Conservation (phyloP, 768 basidiomycete genomes). For the Amanita rimosa region DNA sequence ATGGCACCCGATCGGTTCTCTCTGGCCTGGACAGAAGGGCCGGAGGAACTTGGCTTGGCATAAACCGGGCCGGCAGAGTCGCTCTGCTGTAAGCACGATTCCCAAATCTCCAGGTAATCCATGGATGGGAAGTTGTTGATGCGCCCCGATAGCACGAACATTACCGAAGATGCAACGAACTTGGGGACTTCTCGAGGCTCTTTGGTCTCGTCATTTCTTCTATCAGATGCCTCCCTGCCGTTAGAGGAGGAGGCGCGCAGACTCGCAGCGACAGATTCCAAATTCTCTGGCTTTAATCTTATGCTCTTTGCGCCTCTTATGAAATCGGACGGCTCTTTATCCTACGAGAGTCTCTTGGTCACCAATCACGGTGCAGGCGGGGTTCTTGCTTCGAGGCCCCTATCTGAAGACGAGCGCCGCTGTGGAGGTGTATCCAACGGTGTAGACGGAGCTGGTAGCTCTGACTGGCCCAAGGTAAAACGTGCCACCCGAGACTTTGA, state of each 20-base stretch:
- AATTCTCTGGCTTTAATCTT: conserved; percentile 76
- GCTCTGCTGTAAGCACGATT: conserved; percentile 53
- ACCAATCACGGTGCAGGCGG: conserved; percentile 70
- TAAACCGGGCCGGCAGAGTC: conserved; percentile 52
- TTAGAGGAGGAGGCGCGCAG: conserved; percentile 38
- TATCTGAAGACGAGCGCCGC: conserved; percentile 35
- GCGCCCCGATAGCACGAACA: conserved; percentile 57
- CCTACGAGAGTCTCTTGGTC: conserved; percentile 43
- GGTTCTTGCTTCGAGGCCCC: conserved; percentile 36
- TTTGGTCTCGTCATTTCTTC: conserved; percentile 58
- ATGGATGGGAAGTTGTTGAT: too few species aligned
- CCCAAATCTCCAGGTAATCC: too few species aligned
- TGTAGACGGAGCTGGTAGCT: conserved; percentile 47
- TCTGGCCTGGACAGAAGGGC: conserved; percentile 66
- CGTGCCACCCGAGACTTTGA: conserved; percentile 41
- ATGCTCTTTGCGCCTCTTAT: conserved; percentile 45
- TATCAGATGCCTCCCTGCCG: conserved; percentile 32
- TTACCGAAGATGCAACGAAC: conserved; percentile 49
- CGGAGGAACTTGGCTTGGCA: conserved; percentile 79
- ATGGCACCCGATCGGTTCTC: conserved; percentile 31
- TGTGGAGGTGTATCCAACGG: conserved; percentile 69
- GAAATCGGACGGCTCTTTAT: conserved; percentile 18
- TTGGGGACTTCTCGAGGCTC: conserved; percentile 56
- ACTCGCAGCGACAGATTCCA: conserved; percentile 34
- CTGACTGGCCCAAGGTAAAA: conserved; percentile 66